Base-by-base conservation (phyloP, 371 early-diverging fungal genomes). In the Saksenaea oblongispora region DNA sequence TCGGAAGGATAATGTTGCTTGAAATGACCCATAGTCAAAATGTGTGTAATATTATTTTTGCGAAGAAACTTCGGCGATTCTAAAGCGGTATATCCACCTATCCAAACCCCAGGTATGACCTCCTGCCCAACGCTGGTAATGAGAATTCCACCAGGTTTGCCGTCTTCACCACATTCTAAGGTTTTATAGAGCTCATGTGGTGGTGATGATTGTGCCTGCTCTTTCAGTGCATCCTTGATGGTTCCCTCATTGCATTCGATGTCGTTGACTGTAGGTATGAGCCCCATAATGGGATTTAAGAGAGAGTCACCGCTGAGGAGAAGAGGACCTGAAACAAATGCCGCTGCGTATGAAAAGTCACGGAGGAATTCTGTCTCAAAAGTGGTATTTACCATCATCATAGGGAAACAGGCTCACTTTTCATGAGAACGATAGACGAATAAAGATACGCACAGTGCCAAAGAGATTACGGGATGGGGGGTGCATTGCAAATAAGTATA, bases 11-110 rank as follows among this genome's bases (percentile, higher is more conserved):
- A 78, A 28, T 37, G 61, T 34, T 66, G 78, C 60, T 73, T 67
- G 51, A 82, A 83, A 59, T 81, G 75, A 14, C 82, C 82, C 3
- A 87, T 59, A 13, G 82, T 74, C 18, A 91, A 68, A 17, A 91
- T 83, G 47, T 82, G 80, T 1, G 80, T 79, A 51, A 91, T 87
- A 22, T 82, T 76, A 47, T 76, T 77, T 36, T 82, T 82, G 13
- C 75, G 54, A 37, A 91, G 63, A 58, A 77, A 78, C 1, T 63
- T 22, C 11, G 26, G 31, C 9, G 73, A 68, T 65, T 75, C 75
- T 11, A 71, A 63, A 1, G 83, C 77, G 54, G 64, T 71, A 56
- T 79, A 84, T 35, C 84, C 84, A 28, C 84, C 81, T 8, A 81
- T 60, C 75, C 75, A 81, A 17, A 81, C 54, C 37, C 66, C 58